These are phyloP conservation scores for Bruguiera parviflora DNA, from an alignment of 345 rosid genomes.

Conservation along the genomic window DNA sequence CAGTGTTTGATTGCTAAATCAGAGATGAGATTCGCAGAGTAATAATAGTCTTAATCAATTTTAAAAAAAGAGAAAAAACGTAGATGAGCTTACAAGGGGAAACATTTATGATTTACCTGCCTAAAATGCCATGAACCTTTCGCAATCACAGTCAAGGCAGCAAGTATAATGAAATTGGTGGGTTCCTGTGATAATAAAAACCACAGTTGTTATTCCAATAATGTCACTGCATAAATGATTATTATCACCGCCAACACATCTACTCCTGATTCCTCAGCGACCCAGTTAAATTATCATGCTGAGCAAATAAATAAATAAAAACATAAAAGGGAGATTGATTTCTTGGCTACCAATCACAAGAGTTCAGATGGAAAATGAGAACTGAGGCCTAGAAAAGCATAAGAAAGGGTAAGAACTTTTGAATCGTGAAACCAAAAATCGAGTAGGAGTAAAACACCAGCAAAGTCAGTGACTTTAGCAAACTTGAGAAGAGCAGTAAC, in stretches of 20 bases:
- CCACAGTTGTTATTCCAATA: not conserved
- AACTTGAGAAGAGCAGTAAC: constrained; percentile 78
- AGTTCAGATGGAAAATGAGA: not conserved
- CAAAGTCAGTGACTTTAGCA: constrained; percentile 93
- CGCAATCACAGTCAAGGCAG: constrained; percentile 65
- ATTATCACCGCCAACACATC: not conserved
- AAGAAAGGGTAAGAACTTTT: not conserved
- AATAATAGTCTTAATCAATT: not conserved
- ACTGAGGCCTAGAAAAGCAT: not conserved
- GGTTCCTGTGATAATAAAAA: constrained; percentile 54
- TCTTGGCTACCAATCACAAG: not conserved
- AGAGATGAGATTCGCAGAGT: no score
- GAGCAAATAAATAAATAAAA: not conserved
- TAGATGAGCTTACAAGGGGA: not conserved
- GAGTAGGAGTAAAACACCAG: constrained; percentile 41
- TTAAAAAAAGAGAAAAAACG: no score
- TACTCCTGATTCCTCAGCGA: constrained; percentile 4
- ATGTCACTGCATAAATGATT: no score
- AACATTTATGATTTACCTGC: constrained; percentile 45
- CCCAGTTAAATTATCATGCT: not conserved
- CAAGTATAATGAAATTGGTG: constrained; percentile 74
- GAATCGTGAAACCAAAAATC: not conserved
- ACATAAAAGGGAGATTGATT: not conserved
- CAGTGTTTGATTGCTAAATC: no score
- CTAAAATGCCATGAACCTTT: constrained; percentile 84